Percentiles rank a stretch among this genome's conserved stretches.
These are phyloP conservation scores for Macadamia integrifolia DNA, from an alignment of 164 flowering plant species.

Conservation along the genomic window DNA sequence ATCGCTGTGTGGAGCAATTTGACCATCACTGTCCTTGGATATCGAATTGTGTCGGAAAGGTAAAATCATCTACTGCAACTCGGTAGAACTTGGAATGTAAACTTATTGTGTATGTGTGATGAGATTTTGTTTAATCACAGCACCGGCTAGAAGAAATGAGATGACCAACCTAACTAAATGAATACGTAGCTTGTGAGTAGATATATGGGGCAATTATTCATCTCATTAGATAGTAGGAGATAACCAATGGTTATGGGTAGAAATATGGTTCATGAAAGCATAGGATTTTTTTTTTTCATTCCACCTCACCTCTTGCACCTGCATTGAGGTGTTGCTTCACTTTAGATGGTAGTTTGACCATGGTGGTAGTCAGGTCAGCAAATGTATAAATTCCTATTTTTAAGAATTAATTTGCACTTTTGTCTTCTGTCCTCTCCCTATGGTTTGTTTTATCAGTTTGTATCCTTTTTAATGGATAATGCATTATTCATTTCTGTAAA, in stretches of 20 bases:
- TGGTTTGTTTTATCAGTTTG: not conserved
- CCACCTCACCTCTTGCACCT: not conserved
- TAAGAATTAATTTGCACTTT: too few species aligned
- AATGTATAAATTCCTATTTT: not conserved
- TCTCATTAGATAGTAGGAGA: not conserved
- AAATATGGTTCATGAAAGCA: too few species aligned
- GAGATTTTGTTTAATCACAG: not conserved
- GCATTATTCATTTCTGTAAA: too few species aligned
- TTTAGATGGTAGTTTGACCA: not conserved
- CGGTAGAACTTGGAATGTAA: not conserved
- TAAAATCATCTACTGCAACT: constrained; percentile 12
- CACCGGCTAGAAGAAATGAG: not conserved
- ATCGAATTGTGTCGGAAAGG: constrained; percentile 98
- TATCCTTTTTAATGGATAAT: too few species aligned
- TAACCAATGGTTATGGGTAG: not conserved
- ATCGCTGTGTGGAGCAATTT: constrained; percentile 90
- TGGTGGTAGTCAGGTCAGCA: not conserved
- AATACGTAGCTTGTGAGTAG: not conserved
- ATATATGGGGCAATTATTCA: not conserved
- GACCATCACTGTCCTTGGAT: constrained; percentile 99
- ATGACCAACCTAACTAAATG: not conserved
- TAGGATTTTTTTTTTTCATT: not conserved
- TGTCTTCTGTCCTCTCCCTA: not conserved
- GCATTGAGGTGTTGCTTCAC: not conserved
- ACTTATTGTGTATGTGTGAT: not conserved